phyloP scores from a whole-genome alignment of 2,329 filamentous ascomycete genomes.

The Orbilia javanica region DNA sequence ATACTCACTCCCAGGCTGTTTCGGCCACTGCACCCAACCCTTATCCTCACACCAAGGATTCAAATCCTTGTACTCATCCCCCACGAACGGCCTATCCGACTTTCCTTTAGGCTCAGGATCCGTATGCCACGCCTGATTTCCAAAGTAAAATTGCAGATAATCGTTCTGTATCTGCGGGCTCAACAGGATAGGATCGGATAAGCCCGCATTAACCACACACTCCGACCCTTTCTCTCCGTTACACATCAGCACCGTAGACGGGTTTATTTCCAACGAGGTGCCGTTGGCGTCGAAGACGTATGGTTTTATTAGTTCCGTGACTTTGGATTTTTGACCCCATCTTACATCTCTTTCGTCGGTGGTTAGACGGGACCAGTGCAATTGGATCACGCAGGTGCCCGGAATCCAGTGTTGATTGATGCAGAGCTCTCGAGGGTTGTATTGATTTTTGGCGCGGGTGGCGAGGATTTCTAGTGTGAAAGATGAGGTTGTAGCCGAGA shows the following conservation, averaged over 20 bases:
- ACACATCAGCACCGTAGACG: not conserved
- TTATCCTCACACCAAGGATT: slow-evolving; percentile 11
- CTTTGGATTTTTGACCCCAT: not conserved
- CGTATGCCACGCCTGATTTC: slow-evolving; percentile 13
- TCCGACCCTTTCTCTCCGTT: not conserved
- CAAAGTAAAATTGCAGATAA: slow-evolving; percentile 24
- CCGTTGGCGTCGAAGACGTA: slow-evolving; percentile 15
- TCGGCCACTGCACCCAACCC: not conserved
- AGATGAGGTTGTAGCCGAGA: not conserved
- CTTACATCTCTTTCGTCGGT: not conserved
- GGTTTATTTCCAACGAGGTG: not conserved
- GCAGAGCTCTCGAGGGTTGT: not conserved
- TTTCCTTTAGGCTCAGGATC: not conserved
- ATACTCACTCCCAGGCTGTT: not conserved
- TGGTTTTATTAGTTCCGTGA: not conserved
- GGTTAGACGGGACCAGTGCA: slow-evolving; percentile 5
- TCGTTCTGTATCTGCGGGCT: slow-evolving; percentile 20
- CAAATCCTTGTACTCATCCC: not conserved
- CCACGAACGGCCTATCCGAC: not conserved
- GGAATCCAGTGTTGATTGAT: not conserved
- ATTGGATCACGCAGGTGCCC: slow-evolving; percentile 9
- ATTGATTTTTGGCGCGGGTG: not conserved
- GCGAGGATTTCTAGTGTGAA: not conserved
- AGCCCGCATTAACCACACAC: not conserved
- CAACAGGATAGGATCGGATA: not conserved